These are phyloP conservation scores for Tricholoma sp. DNA, from an alignment of 768 basidiomycete genomes.

Conservation along the genomic window DNA sequence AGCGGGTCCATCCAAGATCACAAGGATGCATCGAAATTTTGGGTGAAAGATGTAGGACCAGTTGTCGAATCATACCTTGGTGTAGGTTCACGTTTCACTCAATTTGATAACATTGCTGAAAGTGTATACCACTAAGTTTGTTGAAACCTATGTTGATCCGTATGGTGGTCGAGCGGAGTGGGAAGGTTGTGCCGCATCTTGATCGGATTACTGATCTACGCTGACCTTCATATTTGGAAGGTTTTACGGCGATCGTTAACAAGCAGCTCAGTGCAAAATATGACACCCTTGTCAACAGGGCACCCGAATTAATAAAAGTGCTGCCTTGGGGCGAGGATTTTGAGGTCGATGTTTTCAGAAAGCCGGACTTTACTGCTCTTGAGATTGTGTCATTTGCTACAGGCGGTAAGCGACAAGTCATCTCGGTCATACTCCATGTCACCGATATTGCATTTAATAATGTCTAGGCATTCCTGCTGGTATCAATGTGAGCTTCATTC, in stretches of 20 bases:
- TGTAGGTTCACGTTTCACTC: constrained; percentile 24
- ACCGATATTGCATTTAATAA: not conserved
- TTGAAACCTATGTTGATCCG: constrained; percentile 86
- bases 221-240: constrained; percentile 29
- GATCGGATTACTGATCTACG: constrained; percentile 1
- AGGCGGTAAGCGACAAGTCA: constrained; percentile 45
- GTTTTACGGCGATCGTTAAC: constrained; percentile 86
- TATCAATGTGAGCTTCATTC: constrained; percentile 56
- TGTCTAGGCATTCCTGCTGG: constrained; percentile 73
- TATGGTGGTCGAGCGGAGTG: constrained; percentile 90
- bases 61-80: constrained; percentile 88
- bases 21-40: constrained; percentile 68
- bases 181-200: constrained; percentile 54
- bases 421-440: not conserved
- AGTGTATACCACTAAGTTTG: constrained; percentile 36
- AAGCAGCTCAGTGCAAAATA: constrained; percentile 81
- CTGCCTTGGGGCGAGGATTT: constrained; percentile 75
- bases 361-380: constrained; percentile 84
- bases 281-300: constrained; percentile 65
- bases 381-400: constrained; percentile 82
- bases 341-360: constrained; percentile 70
- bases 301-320: constrained; percentile 75
- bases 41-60: constrained; percentile 86
- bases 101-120: not conserved
- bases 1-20: constrained; percentile 78